A percentile compares a stretch with the other conserved stretches of the same genome.
phyloP scores from a whole-genome alignment of 345 rosid species.

The Citropsis articulata region DNA sequence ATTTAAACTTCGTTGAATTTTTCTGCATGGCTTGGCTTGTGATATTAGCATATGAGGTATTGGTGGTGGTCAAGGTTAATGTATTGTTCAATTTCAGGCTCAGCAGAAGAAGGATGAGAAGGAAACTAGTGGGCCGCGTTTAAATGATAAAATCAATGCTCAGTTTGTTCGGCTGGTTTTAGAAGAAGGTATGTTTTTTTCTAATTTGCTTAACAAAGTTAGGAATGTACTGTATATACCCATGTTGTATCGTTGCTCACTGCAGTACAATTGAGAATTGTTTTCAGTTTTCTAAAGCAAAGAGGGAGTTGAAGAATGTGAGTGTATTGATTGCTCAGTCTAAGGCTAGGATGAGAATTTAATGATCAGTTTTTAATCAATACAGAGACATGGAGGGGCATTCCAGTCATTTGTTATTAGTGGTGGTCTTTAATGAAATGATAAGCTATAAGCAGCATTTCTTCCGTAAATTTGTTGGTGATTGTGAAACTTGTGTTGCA shows the following conservation, averaged over 20 bases:
- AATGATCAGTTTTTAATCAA: not conserved
- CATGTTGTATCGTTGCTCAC: not conserved
- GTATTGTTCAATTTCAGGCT: conserved; percentile 28
- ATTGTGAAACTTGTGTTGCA: not conserved
- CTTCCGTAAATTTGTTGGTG: not conserved
- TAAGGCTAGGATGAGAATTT: not conserved
- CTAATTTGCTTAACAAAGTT: not conserved
- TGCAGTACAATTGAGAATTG: not conserved
- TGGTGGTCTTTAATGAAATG: not conserved
- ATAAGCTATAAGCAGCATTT: not conserved
- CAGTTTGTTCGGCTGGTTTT: conserved; percentile 45
- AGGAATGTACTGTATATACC: not conserved
- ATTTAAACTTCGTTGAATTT: not conserved
- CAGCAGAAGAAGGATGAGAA: conserved; percentile 36
- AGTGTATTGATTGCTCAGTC: not conserved
- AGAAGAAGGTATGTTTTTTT: conserved; percentile 42
- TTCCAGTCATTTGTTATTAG: not conserved
- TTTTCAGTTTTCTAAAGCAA: not conserved
- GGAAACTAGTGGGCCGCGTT: conserved; percentile 20
- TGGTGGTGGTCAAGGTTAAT: not conserved
- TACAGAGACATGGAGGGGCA: not conserved
- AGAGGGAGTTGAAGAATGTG: not conserved
- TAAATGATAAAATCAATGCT: conserved; percentile 49
- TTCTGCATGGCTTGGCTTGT: not conserved
- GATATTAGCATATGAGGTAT: not conserved